A percentile compares a stretch with the other conserved stretches of the same genome.
Evolutionary conservation across 2,329 filamentous ascomycete genomes (phyloP).

Genomic region (Albophoma yamanashiensis): DNA sequence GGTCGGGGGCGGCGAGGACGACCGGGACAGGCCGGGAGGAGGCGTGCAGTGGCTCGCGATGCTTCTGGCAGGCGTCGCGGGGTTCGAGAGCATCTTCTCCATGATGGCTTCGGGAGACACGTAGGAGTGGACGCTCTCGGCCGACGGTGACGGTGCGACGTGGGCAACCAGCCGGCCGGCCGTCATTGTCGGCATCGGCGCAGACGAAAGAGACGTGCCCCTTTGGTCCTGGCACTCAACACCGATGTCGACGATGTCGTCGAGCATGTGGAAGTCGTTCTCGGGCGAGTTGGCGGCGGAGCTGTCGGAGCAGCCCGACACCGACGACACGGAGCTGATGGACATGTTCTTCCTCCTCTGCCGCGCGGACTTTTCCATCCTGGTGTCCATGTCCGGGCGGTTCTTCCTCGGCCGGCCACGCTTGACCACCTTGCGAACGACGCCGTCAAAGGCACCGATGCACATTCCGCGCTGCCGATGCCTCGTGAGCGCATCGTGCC

Average conservation of each 20-base stretch:
- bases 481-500: slow-evolving; percentile 88
- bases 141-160: slow-evolving; percentile 28
- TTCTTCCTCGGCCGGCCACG: slow-evolving; percentile 54
- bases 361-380: slow-evolving; percentile 43
- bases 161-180: slow-evolving; percentile 20
- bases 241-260: slow-evolving; percentile 37
- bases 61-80: slow-evolving; percentile 40
- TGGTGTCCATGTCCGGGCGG: slow-evolving; percentile 44
- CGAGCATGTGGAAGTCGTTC: slow-evolving; percentile 33
- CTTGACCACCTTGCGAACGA: slow-evolving; percentile 49
- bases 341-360: slow-evolving; percentile 46
- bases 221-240: slow-evolving; percentile 7
- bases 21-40: slow-evolving; percentile 49
- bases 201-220: slow-evolving; percentile 33
- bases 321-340: slow-evolving; percentile 38
- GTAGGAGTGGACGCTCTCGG: slow-evolving; percentile 27
- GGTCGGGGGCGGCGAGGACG: slow-evolving; percentile 43
- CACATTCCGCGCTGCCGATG: slow-evolving; percentile 96
- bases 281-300: slow-evolving; percentile 43
- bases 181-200: slow-evolving; percentile 26
- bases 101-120: slow-evolving; percentile 36
- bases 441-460: slow-evolving; percentile 82
- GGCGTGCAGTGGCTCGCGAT: slow-evolving; percentile 42
- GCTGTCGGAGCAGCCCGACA: slow-evolving; percentile 46
- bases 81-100: slow-evolving; percentile 24